Base-by-base conservation (phyloP, 495 filamentous ascomycete genomes). In the Aspergillus carlsbadensis region DNA sequence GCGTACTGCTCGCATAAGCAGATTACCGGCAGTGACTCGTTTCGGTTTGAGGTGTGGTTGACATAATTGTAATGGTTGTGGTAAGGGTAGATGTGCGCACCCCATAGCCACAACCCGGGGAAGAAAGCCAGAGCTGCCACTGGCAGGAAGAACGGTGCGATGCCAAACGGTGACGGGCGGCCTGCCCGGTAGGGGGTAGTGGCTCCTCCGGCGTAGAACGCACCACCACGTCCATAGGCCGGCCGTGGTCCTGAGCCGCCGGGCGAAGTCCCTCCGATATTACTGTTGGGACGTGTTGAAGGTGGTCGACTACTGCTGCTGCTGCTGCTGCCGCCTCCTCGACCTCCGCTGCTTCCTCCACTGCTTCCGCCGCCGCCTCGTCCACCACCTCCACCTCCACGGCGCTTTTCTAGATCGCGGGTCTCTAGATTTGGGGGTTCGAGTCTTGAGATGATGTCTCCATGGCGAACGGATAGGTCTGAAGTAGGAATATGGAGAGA, bases 131-230 rank as follows among this genome's bases (percentile, higher is more conserved):
- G 69, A 5, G 77, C 78, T 1, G 78, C 82, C 8, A 72, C 81
- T 2, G 72, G 79, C 10, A 92, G 60, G 33, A 85, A 65, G 60
- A 83, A 77, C 13, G 87, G 84, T 0, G 76, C 62, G 17, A 92
- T 76, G 1, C 88, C 83, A 33, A 67, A 43, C 5, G 83, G 77
- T 0, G 87, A 89, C 0, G 54, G 43, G 0, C 6, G 2, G 15
- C 92, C 91, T 3, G 91, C 49, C 10, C 56, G 54, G 72, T 92
- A 97, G 4, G 94, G 90, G 5, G 74, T 70, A 10, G 67, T 58
- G 0, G 89, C 82, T 35, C 94, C 94, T 33, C 94, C 93, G 37
- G 85, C 83, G 59, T 96, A 97, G 70, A 84, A 95, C 31, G 65
- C 63, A 8, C 87, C 63, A 8, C 87, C 86, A 7, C 87, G 83